These are phyloP conservation scores for Phytophthora ohioensis DNA, from an alignment of 352 stramenopile species.

Conservation along the genomic window DNA sequence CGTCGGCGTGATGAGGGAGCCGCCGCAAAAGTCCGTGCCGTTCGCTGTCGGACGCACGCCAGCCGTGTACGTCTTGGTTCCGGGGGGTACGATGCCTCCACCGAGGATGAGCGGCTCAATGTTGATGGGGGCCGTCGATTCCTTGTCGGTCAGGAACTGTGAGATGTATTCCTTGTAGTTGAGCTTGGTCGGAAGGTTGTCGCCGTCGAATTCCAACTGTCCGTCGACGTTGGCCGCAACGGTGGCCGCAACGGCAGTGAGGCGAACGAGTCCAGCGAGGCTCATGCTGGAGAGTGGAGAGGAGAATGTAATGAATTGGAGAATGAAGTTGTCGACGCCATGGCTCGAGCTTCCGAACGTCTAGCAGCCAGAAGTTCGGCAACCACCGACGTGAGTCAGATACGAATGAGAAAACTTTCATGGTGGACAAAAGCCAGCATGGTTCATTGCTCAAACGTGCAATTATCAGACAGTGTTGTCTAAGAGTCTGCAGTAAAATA, in stretches of 20 bases:
- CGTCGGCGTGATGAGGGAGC: conserved; percentile 68
- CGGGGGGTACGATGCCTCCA: conserved; percentile 47
- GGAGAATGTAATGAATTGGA: conserved; percentile 15
- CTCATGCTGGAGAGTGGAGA: conserved; percentile 16
- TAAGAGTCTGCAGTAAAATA: too few species aligned
- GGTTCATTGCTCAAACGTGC: too few species aligned
- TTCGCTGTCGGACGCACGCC: conserved; percentile 46
- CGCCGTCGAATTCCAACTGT: conserved; percentile 18
- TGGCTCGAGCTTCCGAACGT: background rate
- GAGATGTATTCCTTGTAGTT: conserved; percentile 41
- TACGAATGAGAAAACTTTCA: background rate
- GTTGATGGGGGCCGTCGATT: conserved; percentile 15
- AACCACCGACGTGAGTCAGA: background rate
- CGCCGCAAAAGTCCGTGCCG: conserved; percentile 60
- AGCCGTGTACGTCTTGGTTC: conserved; percentile 59
- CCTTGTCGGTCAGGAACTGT: conserved; percentile 22
- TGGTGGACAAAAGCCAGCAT: conserved; percentile 7
- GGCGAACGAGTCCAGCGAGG: conserved; percentile 12
- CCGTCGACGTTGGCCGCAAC: conserved; percentile 25
- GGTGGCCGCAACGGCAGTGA: conserved; percentile 31
- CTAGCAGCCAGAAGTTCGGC: conserved; percentile 1
- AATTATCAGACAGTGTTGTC: too few species aligned
- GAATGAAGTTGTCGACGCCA: conserved; percentile 20
- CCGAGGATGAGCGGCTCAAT: conserved; percentile 49
- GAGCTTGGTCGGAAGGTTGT: conserved; percentile 31